Conservation (phyloP, 2,329 filamentous ascomycete species). For the Byssochlamys sp. region DNA sequence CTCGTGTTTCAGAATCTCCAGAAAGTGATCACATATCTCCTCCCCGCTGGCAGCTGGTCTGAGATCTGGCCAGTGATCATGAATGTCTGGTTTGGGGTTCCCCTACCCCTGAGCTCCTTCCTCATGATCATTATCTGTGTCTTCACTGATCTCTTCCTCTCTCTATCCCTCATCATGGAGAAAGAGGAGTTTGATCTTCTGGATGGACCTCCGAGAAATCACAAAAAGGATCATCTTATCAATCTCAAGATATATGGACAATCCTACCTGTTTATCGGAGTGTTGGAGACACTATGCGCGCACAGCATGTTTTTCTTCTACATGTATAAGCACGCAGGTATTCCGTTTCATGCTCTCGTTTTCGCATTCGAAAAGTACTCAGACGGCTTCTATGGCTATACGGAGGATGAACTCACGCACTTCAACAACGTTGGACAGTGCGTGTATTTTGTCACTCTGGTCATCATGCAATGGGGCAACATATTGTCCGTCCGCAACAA, state of each 20-base stretch:
- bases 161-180: slow-evolving; percentile 46
- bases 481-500: slow-evolving; percentile 45
- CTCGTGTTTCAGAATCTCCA: slow-evolving; percentile 29
- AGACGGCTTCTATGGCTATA: slow-evolving; percentile 43
- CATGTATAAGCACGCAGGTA: slow-evolving; percentile 40
- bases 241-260: slow-evolving; percentile 44
- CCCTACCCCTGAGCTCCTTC: slow-evolving; percentile 43
- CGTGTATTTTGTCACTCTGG: slow-evolving; percentile 47
- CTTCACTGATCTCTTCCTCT: slow-evolving; percentile 47
- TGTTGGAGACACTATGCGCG: slow-evolving; percentile 42
- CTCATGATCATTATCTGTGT: slow-evolving; percentile 52
- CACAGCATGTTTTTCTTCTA: slow-evolving; percentile 49
- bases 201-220: slow-evolving; percentile 42
- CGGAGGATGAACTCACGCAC: slow-evolving; percentile 33
- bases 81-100: slow-evolving; percentile 49
- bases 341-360: slow-evolving; percentile 40
- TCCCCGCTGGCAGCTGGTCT: slow-evolving; percentile 46
- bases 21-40: slow-evolving; percentile 33
- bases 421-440: slow-evolving; percentile 44
- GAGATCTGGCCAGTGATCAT: slow-evolving; percentile 50
- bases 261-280: slow-evolving; percentile 44
- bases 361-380: slow-evolving; percentile 43
- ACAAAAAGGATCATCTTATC: slow-evolving; percentile 44
- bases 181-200: slow-evolving; percentile 48
- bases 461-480: slow-evolving; percentile 48